A percentile compares a stretch with the other conserved stretches of the same genome.
phyloP scores from a whole-genome alignment of 2,329 filamentous ascomycete genomes.

The Ceratocystis destructans region DNA sequence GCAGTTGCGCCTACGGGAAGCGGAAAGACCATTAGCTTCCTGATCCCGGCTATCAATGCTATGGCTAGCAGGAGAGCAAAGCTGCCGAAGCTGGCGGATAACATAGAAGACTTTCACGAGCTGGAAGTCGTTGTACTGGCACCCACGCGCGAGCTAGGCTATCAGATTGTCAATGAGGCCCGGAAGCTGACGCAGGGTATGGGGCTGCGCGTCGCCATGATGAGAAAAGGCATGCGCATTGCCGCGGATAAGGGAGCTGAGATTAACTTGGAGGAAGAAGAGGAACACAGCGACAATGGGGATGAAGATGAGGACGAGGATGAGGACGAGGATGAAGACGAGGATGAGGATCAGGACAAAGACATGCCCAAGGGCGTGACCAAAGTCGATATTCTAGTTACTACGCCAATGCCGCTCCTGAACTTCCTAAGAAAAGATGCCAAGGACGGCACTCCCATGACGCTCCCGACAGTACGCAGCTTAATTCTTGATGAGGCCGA shows the following conservation, averaged over 20 bases:
- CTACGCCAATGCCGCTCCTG: slow-evolving; percentile 48
- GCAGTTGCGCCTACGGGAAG: slow-evolving; percentile 90
- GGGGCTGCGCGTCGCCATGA: slow-evolving; percentile 62
- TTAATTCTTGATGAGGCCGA: slow-evolving; percentile 89
- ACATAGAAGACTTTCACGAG: slow-evolving; percentile 32
- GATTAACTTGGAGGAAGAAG: slow-evolving; percentile 25
- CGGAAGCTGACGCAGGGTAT: slow-evolving; percentile 66
- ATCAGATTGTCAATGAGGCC: slow-evolving; percentile 73
- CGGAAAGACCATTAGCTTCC: slow-evolving; percentile 86
- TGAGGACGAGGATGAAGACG: slow-evolving; percentile 27
- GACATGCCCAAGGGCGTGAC: slow-evolving; percentile 21
- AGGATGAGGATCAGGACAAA: slow-evolving; percentile 29
- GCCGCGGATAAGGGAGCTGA: slow-evolving; percentile 34
- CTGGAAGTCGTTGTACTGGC: slow-evolving; percentile 59
- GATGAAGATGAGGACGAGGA: slow-evolving; percentile 27
- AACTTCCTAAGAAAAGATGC: slow-evolving; percentile 46
- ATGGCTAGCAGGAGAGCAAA: slow-evolving; percentile 46
- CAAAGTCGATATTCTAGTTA: slow-evolving; percentile 29
- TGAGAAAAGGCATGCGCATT: slow-evolving; percentile 74
- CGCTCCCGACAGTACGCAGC: slow-evolving; percentile 53
- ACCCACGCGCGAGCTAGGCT: slow-evolving; percentile 64
- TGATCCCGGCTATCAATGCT: slow-evolving; percentile 73
- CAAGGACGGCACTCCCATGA: slow-evolving; percentile 31
- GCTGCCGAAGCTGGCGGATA: slow-evolving; percentile 25
- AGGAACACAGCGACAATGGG: slow-evolving; percentile 29